These are phyloP conservation scores for Halophytophthora polymorphica DNA, from an alignment of 352 stramenopile genomes.

Conservation along the genomic window DNA sequence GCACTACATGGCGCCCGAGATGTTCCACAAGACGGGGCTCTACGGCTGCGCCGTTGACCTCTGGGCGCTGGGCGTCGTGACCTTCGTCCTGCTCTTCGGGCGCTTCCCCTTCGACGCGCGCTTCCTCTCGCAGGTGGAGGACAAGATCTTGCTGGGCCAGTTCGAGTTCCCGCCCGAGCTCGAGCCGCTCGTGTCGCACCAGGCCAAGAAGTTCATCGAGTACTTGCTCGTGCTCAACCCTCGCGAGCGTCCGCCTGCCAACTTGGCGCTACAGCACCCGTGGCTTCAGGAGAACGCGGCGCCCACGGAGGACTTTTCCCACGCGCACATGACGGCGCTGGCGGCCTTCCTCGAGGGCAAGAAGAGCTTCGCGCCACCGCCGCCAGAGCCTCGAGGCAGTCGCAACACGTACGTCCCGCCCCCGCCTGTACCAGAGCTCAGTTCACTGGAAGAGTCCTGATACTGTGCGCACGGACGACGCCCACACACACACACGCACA, in stretches of 20 bases:
- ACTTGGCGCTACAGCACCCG: slow-evolving; percentile 61
- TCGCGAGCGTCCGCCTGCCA: slow-evolving; percentile 54
- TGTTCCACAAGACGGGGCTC: slow-evolving; percentile 53
- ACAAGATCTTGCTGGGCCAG: slow-evolving; percentile 69
- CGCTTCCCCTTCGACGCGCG: slow-evolving; percentile 71
- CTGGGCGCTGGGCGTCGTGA: slow-evolving; percentile 75
- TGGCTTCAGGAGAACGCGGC: slow-evolving; percentile 54
- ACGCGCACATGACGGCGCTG: slow-evolving; percentile 46
- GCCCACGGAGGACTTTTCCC: slow-evolving; percentile 32
- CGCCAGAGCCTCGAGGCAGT: neutral
- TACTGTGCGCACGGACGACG: too few relatives aligned
- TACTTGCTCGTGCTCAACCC: slow-evolving; percentile 65
- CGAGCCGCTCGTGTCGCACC: slow-evolving; percentile 45
- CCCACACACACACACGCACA: too few relatives aligned
- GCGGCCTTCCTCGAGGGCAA: slow-evolving; percentile 46
- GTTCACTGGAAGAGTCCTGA: neutral
- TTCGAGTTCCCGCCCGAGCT: slow-evolving; percentile 59
- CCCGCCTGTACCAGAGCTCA: slow-evolving; percentile 15
- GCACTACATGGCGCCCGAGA: slow-evolving; percentile 85
- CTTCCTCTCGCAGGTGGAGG: slow-evolving; percentile 83
- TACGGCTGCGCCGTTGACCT: slow-evolving; percentile 75
- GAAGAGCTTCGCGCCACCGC: slow-evolving; percentile 25
- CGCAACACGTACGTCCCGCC: slow-evolving; percentile 20
- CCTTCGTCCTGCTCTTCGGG: slow-evolving; percentile 73
- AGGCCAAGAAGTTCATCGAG: slow-evolving; percentile 78